Evolutionary conservation across 75 land plant genomes (phyloP).

Genomic region (Chamaecyparis obtusa): DNA sequence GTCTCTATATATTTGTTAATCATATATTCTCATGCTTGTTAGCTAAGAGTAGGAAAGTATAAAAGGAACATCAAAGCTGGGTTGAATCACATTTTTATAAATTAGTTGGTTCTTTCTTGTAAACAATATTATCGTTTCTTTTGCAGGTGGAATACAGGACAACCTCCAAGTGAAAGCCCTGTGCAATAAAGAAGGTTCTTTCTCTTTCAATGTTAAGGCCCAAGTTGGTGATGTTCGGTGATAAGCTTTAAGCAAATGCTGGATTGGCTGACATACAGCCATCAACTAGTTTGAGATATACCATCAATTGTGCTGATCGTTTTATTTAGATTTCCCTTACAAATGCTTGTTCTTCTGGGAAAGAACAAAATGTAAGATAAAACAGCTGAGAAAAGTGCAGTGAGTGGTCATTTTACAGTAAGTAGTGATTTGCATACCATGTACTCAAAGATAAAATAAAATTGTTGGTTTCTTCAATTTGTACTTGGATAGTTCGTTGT

Average conservation of each 20-base stretch:
- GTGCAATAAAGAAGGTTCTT: slow-evolving; percentile 17
- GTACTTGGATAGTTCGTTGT: too few species aligned
- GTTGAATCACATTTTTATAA: background rate
- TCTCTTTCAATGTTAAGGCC: slow-evolving; percentile 14
- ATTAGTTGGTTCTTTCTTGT: background rate
- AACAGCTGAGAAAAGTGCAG: background rate
- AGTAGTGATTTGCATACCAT: background rate
- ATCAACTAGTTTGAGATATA: background rate
- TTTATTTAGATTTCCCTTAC: background rate
- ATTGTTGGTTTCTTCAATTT: background rate
- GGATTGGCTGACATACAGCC: background rate
- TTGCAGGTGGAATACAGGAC: slow-evolving; percentile 12
- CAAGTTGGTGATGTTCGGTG: slow-evolving; percentile 21
- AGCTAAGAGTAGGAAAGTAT: background rate
- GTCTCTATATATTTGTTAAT: background rate
- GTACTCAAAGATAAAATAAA: background rate
- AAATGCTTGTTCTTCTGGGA: background rate
- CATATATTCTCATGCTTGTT: background rate
- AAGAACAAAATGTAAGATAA: background rate
- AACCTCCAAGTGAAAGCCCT: slow-evolving; percentile 22
- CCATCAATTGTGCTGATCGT: background rate
- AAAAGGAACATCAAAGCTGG: background rate
- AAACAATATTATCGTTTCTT: background rate
- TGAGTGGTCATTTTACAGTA: background rate
- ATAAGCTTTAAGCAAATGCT: background rate